Evolutionary conservation across 352 stramenopile species (phyloP).

Genomic region (Peronospora belbahrii): DNA sequence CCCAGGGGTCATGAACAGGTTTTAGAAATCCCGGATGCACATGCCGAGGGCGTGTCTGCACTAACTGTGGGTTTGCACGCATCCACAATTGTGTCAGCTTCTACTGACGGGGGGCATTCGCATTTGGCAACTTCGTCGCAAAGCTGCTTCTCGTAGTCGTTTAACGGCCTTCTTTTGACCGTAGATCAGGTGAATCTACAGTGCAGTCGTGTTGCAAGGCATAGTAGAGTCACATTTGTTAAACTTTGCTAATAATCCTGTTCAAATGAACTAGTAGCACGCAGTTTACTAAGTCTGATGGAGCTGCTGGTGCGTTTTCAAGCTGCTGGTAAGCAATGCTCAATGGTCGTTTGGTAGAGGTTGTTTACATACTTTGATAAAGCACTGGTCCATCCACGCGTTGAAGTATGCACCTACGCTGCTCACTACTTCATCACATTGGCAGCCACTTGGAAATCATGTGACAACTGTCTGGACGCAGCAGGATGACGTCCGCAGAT

Average conservation of each 20-base stretch:
- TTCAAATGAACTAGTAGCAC: too few relatives aligned
- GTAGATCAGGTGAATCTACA: background rate
- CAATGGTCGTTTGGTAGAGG: too few relatives aligned
- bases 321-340: too few relatives aligned
- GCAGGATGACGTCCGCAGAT: too few relatives aligned
- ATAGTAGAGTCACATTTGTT: background rate
- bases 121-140: conserved; percentile 71
- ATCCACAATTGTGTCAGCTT: conserved; percentile 44
- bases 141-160: conserved; percentile 36
- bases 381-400: too few relatives aligned
- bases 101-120: conserved; percentile 61
- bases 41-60: conserved; percentile 52
- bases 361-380: too few relatives aligned
- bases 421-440: too few relatives aligned
- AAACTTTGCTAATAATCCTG: background rate
- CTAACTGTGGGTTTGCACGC: conserved; percentile 57
- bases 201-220: background rate
- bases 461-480: too few relatives aligned
- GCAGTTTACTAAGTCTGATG: too few relatives aligned
- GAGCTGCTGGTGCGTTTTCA: too few relatives aligned
- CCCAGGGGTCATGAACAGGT: conserved; percentile 51
- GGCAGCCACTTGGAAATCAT: too few relatives aligned
- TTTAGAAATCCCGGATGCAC: conserved; percentile 66
- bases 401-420: too few relatives aligned
- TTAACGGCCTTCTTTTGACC: conserved; percentile 53